Evolutionary conservation across 768 basidiomycete genomes (phyloP).

Genomic region (Leccinum olivaceopallidum): DNA sequence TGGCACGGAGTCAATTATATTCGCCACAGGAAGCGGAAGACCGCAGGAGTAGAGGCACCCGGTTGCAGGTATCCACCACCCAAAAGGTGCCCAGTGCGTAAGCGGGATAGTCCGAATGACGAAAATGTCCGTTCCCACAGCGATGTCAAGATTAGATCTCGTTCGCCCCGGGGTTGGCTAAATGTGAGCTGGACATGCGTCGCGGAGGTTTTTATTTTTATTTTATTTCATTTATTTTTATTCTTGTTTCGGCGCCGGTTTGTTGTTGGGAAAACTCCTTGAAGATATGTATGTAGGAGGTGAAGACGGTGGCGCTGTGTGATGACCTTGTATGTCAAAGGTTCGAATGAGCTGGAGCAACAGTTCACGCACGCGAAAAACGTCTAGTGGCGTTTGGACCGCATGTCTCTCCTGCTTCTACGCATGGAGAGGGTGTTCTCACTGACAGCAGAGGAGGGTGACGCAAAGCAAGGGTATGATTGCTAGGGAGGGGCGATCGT

Average conservation of each 20-base stretch:
- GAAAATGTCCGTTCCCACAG: constrained; percentile 29
- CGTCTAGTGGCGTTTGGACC: constrained; percentile 30
- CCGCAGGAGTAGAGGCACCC: constrained; percentile 22
- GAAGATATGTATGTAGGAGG: neutral
- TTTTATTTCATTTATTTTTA: neutral
- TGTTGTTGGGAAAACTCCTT: constrained; percentile 10
- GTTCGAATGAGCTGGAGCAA: constrained; percentile 14
- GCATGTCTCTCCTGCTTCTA: constrained; percentile 16
- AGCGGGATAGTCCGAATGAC: constrained; percentile 24
- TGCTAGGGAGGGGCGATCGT: constrained; percentile 1
- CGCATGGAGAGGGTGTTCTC: constrained; percentile 7
- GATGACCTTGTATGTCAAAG: constrained; percentile 4
- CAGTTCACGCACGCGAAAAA: constrained; percentile 29
- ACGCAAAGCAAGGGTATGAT: neutral
- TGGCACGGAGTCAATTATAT: constrained; percentile 21
- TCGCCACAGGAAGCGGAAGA: constrained; percentile 30
- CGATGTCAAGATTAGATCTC: constrained; percentile 29
- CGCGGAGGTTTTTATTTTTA: neutral
- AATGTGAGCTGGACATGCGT: neutral
- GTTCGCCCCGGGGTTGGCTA: constrained; percentile 4
- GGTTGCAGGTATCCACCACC: constrained; percentile 10
- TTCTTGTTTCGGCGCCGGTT: constrained; percentile 8
- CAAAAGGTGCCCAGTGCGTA: neutral
- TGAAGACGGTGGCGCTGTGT: constrained; percentile 5
- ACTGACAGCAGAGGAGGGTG: neutral